These are phyloP conservation scores for Syzygium aromaticum DNA, from an alignment of 345 rosid genomes.

Conservation along the genomic window DNA sequence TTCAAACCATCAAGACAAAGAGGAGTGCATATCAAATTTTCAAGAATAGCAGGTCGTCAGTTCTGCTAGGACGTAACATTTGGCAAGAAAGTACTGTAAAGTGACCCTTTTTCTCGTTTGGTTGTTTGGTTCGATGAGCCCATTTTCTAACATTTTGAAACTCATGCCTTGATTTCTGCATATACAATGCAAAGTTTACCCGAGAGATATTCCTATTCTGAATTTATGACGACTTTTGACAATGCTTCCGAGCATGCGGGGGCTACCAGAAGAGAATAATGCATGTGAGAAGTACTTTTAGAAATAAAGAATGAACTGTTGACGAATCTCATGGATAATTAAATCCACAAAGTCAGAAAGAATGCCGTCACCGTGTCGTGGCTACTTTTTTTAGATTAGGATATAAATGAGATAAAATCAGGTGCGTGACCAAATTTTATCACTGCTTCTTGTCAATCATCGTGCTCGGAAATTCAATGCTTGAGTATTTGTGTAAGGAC, in stretches of 20 bases:
- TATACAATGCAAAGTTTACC: neutral
- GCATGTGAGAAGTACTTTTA: neutral
- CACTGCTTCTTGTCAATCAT: neutral
- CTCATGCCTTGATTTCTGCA: neutral
- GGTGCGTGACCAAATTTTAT: neutral
- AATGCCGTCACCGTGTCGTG: slow-evolving; percentile 7
- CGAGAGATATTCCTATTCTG: neutral
- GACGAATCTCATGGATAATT: neutral
- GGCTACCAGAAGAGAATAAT: neutral
- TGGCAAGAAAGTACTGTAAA: neutral
- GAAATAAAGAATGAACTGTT: neutral
- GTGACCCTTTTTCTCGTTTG: neutral
- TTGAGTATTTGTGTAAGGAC: too few species aligned
- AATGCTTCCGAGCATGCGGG: neutral
- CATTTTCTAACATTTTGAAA: neutral
- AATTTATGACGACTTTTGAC: neutral
- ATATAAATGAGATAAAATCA: neutral
- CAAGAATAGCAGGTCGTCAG: neutral
- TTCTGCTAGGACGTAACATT: neutral
- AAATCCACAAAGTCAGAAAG: neutral
- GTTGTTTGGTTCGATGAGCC: neutral
- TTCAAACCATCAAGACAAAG: neutral
- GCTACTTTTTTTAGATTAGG: slow-evolving; percentile 1
- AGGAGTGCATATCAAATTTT: neutral
- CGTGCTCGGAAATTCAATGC: neutral